Evolutionary conservation across 2,329 filamentous ascomycete genomes (phyloP).

Genomic region (Periconia digitata): DNA sequence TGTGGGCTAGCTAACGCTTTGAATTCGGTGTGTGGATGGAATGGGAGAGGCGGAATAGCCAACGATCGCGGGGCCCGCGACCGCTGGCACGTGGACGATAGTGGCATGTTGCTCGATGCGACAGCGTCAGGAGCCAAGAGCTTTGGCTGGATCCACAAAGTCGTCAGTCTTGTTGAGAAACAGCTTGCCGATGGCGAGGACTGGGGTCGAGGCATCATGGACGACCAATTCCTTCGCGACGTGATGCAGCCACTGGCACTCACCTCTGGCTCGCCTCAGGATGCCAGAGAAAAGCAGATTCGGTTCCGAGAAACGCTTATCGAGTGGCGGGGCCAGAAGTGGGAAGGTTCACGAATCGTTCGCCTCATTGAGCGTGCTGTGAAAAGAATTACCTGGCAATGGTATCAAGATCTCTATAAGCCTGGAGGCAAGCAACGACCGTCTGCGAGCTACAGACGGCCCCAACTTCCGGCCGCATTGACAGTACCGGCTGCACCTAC

Average conservation of each 20-base stretch:
- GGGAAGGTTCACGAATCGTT: conserved; percentile 86
- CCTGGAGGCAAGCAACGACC: conserved; percentile 56
- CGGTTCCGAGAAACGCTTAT: conserved; percentile 41
- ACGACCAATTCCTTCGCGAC: conserved; percentile 42
- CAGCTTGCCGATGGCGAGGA: conserved; percentile 82
- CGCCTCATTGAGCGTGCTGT: conserved; percentile 82
- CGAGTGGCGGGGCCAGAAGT: conserved; percentile 70
- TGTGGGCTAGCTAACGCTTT: conserved; percentile 93
- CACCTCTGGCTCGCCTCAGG: conserved; percentile 33
- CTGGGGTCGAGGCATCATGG: conserved; percentile 77
- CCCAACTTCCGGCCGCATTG: conserved; percentile 71
- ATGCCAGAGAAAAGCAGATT: conserved; percentile 39
- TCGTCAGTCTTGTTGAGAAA: conserved; percentile 85
- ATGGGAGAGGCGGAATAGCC: conserved; percentile 80
- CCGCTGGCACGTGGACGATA: conserved; percentile 88
- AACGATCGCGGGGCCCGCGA: conserved; percentile 74
- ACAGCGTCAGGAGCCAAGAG: conserved; percentile 61
- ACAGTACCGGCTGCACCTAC: conserved; percentile 86
- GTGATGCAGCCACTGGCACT: conserved; percentile 51
- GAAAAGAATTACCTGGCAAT: conserved; percentile 75
- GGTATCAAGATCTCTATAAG: conserved; percentile 83
- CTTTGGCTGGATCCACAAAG: conserved; percentile 81
- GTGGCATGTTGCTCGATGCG: conserved; percentile 79
- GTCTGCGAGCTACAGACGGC: conserved; percentile 66
- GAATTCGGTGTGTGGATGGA: conserved; percentile 96